These are phyloP conservation scores for Rhododendron kiyosumense DNA, from an alignment of 148 eudicot genomes.

Conservation along the genomic window DNA sequence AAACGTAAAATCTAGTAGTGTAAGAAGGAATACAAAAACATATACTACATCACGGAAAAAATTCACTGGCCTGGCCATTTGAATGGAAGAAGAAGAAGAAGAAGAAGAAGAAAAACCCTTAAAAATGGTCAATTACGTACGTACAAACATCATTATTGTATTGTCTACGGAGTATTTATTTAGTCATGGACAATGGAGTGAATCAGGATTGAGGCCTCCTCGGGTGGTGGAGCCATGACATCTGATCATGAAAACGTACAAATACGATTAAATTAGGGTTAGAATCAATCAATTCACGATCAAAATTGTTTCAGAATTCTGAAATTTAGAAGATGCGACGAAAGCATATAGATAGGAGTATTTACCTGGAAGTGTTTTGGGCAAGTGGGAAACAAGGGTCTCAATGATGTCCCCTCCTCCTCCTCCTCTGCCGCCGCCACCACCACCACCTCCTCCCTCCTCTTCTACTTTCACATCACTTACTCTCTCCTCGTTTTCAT, in stretches of 20 bases:
- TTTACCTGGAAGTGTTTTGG: conserved; percentile 15
- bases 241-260: background rate
- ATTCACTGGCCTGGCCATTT: background rate
- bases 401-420: background rate
- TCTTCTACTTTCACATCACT: background rate
- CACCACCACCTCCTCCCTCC: background rate
- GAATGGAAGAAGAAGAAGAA: background rate
- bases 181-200: conserved; percentile 25
- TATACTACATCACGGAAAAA: background rate
- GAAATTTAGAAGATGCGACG: background rate
- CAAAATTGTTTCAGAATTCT: background rate
- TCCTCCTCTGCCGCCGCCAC: background rate
- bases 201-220: conserved; percentile 33
- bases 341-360: background rate
- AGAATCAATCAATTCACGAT: background rate
- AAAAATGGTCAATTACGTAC: background rate
- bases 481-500: background rate
- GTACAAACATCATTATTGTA: background rate
- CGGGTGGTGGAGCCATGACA: conserved; percentile 21
- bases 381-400: conserved; percentile 20
- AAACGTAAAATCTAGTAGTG: background rate
- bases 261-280: background rate
- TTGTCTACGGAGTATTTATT: background rate
- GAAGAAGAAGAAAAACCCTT: background rate
- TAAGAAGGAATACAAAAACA: background rate